These are phyloP conservation scores for Pezicula carpinea DNA, from an alignment of 2,329 filamentous ascomycete species.

Conservation along the genomic window DNA sequence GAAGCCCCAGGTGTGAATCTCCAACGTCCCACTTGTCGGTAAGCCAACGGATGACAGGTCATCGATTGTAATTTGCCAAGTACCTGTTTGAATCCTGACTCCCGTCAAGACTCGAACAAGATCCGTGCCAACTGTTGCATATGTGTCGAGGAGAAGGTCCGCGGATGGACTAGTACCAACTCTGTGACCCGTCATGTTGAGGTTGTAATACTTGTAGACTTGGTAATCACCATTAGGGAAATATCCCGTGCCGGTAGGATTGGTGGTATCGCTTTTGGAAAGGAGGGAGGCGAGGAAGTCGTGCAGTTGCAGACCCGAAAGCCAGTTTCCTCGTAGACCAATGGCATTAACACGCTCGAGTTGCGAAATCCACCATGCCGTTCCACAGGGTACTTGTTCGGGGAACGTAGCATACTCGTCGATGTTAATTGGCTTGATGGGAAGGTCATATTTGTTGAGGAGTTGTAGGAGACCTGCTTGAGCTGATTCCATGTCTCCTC, in stretches of 20 bases:
- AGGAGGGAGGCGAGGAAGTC: constrained; percentile 40
- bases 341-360: constrained; percentile 39
- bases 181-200: constrained; percentile 35
- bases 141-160: constrained; percentile 34
- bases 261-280: constrained; percentile 25
- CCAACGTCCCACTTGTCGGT: constrained; percentile 26
- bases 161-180: constrained; percentile 29
- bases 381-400: constrained; percentile 37
- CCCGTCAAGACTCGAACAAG: constrained; percentile 33
- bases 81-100: constrained; percentile 25
- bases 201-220: constrained; percentile 40
- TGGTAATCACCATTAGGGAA: constrained; percentile 36
- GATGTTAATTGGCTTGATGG: constrained; percentile 36
- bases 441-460: constrained; percentile 26
- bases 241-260: constrained; percentile 27
- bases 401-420: constrained; percentile 41
- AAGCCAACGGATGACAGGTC: constrained; percentile 30
- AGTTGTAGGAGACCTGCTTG: constrained; percentile 20
- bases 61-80: constrained; percentile 31
- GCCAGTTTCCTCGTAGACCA: constrained; percentile 43
- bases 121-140: constrained; percentile 29
- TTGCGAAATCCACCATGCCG: constrained; percentile 41
- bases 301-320: constrained; percentile 34
- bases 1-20: constrained; percentile 26
- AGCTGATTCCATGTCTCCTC: constrained; percentile 25